Conservation (phyloP, 139 green algal genomes). For the Tetradesmus lagerheimii region DNA sequence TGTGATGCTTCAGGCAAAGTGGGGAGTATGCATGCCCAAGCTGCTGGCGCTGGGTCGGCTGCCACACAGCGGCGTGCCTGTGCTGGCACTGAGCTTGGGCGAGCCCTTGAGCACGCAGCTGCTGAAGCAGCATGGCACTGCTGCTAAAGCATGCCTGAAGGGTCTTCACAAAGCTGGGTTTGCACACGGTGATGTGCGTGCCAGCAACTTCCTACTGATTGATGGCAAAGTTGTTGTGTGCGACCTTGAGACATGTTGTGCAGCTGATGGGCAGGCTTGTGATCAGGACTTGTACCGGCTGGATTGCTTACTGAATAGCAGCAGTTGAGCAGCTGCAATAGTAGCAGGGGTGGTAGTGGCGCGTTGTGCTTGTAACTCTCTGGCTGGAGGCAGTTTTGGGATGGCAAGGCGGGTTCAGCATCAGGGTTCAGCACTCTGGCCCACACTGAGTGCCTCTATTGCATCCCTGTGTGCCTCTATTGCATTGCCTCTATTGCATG, state of each 20-base stretch:
- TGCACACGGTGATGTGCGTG: conserved; percentile 28
- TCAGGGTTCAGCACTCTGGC: too few species aligned
- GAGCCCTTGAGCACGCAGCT: not conserved
- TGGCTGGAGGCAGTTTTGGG: too few species aligned
- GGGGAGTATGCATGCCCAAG: not conserved
- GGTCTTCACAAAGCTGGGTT: conserved; percentile 11
- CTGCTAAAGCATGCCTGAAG: not conserved
- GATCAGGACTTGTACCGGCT: conserved; percentile 4
- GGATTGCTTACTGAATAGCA: not conserved
- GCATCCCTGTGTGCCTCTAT: too few species aligned
- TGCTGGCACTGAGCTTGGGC: conserved; percentile 5
- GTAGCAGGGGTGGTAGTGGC: too few species aligned
- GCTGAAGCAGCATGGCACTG: not conserved
- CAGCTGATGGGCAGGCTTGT: conserved; percentile 8
- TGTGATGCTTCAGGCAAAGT: not conserved
- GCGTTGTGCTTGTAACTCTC: too few species aligned
- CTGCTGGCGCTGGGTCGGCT: conserved; percentile 21
- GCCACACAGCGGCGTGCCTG: conserved; percentile 17
- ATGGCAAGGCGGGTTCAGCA: too few species aligned
- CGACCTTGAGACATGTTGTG: not conserved
- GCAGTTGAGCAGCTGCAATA: too few species aligned
- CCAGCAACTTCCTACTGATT: conserved; percentile 12
- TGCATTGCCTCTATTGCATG: too few species aligned
- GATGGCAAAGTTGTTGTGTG: conserved; percentile 11
- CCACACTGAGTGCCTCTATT: too few species aligned